Conservation (phyloP, 2,329 filamentous ascomycete genomes). For the Colletotrichum sidae region DNA sequence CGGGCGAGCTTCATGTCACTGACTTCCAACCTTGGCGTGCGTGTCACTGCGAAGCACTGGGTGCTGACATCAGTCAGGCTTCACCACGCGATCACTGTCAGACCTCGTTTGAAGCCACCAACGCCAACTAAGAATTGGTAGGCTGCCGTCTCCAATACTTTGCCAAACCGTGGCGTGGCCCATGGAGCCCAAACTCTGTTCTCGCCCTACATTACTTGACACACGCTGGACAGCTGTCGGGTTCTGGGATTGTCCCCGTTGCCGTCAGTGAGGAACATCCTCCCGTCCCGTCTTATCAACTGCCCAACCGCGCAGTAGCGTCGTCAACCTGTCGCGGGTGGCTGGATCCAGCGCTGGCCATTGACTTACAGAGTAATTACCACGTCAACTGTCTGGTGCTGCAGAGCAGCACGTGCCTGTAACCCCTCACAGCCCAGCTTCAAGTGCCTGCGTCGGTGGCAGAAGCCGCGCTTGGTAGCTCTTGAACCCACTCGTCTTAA, state of each 20-base stretch:
- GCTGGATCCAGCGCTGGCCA: slow-evolving; percentile 1
- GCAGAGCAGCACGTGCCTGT: slow-evolving; percentile 2
- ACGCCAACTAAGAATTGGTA: slow-evolving; percentile 4
- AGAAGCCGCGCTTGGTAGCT: background rate
- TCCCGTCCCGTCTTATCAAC: slow-evolving; percentile 5
- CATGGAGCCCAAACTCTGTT: slow-evolving; percentile 25
- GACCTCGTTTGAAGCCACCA: background rate
- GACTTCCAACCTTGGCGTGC: too few species aligned
- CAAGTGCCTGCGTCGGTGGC: slow-evolving; percentile 20
- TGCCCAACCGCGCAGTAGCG: background rate
- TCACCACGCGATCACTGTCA: background rate
- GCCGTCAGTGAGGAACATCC: background rate
- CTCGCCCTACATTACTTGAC: slow-evolving; percentile 29
- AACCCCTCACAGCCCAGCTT: slow-evolving; percentile 5
- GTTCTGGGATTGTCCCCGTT: slow-evolving; percentile 17
- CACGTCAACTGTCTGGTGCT: too few species aligned
- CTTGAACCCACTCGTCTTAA: too few species aligned
- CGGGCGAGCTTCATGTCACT: too few species aligned
- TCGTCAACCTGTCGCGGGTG: background rate
- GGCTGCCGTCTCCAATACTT: slow-evolving; percentile 6
- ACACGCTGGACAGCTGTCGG: slow-evolving; percentile 20
- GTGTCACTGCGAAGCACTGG: too few species aligned
- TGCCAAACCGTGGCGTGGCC: slow-evolving; percentile 17
- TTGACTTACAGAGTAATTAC: background rate
- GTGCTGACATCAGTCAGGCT: background rate